Conservation (phyloP, 2,329 filamentous ascomycete genomes). For the Botrytis tulipae region DNA sequence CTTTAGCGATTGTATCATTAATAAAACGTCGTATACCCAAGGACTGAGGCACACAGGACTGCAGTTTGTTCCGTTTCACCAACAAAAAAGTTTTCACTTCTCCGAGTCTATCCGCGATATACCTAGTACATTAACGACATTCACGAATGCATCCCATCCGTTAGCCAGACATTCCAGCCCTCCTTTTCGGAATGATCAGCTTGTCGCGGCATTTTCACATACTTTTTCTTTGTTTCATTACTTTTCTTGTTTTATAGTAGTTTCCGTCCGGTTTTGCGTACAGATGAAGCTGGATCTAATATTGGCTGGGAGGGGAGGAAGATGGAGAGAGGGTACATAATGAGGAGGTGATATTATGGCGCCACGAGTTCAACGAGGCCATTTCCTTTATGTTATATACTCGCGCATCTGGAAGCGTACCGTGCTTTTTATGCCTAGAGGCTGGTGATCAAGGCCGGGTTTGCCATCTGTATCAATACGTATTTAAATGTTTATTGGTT, state of each 20-base stretch:
- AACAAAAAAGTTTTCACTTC: constrained; percentile 14
- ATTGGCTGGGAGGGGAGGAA: neutral
- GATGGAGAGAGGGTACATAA: constrained; percentile 3
- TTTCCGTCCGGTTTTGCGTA: neutral
- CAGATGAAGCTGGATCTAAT: neutral
- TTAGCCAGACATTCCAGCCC: neutral
- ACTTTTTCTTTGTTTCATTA: neutral
- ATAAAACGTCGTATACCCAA: constrained; percentile 30
- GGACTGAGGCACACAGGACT: constrained; percentile 33
- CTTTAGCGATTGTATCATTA: constrained; percentile 31
- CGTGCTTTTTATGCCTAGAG: neutral
- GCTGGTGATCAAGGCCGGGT: neutral
- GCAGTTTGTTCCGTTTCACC: constrained; percentile 22
- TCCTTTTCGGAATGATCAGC: neutral
- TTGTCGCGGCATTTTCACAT: neutral
- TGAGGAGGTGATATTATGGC: constrained; percentile 14
- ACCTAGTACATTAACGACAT: constrained; percentile 4
- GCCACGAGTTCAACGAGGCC: constrained; percentile 16
- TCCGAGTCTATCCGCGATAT: constrained; percentile 8
- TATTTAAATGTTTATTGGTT: constrained; percentile 3
- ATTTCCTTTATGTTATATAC: constrained; percentile 17
- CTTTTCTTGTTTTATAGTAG: constrained; percentile 3
- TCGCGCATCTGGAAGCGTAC: neutral
- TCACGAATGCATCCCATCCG: neutral
- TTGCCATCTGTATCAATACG: neutral